These are phyloP conservation scores for Nicotiana paniculata DNA, from an alignment of 257 asterid genomes.

Conservation along the genomic window DNA sequence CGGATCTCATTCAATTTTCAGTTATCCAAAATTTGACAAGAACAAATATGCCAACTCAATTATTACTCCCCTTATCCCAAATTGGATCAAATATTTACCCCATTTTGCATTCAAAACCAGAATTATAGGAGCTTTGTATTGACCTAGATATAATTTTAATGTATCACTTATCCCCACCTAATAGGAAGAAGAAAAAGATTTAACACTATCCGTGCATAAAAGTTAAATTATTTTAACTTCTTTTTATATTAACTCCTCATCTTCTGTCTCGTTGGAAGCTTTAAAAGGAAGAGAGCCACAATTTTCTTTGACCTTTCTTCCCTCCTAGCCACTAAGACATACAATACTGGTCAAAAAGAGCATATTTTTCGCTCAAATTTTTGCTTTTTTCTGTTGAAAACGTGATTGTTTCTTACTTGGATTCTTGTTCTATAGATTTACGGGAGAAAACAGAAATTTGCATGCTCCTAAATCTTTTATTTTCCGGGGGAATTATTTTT, in stretches of 20 bases:
- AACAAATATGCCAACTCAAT: background rate
- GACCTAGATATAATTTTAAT: no score
- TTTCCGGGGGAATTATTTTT: background rate
- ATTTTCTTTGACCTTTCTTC: background rate
- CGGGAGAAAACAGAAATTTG: background rate
- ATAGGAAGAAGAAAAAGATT: background rate
- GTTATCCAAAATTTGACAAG: background rate
- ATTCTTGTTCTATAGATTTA: background rate
- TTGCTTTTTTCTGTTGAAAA: background rate
- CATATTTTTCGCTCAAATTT: background rate
- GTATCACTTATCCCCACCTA: background rate
- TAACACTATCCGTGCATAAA: background rate
- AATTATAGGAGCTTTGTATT: background rate
- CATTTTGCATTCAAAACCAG: background rate
- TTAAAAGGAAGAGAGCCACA: background rate
- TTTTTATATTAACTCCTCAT: background rate
- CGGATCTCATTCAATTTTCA: background rate
- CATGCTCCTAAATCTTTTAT: background rate
- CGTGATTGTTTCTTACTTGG: background rate
- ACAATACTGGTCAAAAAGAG: background rate
- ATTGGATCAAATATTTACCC: background rate
- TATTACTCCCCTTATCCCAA: background rate
- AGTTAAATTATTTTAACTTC: background rate
- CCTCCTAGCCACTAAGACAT: slow-evolving; percentile 11
- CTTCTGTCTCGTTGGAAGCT: background rate